Percentiles rank a stretch among this genome's conserved stretches.
These are phyloP conservation scores for Lipomyces starkeyi DNA, from an alignment of 805 yeast genomes.

Conservation along the genomic window DNA sequence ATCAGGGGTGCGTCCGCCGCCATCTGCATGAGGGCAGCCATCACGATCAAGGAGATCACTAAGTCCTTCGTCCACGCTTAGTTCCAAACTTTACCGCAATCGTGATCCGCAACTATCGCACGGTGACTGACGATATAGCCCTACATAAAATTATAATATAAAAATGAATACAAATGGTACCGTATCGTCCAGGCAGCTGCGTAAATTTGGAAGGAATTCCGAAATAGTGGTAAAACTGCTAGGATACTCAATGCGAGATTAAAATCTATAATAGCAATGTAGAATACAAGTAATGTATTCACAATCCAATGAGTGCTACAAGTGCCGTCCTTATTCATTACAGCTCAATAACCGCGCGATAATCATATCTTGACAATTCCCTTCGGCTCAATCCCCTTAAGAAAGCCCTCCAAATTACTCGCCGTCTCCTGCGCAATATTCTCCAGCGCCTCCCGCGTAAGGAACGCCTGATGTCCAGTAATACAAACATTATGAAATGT, in stretches of 20 bases:
- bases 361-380: constrained; percentile 15
- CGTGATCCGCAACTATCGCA: too few species aligned
- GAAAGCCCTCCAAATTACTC: constrained; percentile 28
- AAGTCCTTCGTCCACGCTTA: too few species aligned
- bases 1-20: too few species aligned
- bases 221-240: too few species aligned
- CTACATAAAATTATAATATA: too few species aligned
- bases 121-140: too few species aligned
- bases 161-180: too few species aligned
- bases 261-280: constrained; percentile 13
- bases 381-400: constrained; percentile 22
- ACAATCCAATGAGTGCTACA: not conserved
- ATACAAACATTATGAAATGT: constrained; percentile 44
- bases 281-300: constrained; percentile 24
- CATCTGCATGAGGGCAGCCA: constrained; percentile 42
- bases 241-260: too few species aligned
- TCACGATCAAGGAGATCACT: constrained; percentile 48
- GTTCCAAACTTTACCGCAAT: too few species aligned
- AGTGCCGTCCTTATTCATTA: too few species aligned
- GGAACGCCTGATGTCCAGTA: constrained; percentile 45
- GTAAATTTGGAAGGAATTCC: too few species aligned
- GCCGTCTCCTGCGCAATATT: constrained; percentile 40
- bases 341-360: constrained; percentile 2
- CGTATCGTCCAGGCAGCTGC: too few species aligned
- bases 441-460: constrained; percentile 40